Evolutionary conservation across 495 filamentous ascomycete species (phyloP).

Genomic region (Aspergillus biplanus): DNA sequence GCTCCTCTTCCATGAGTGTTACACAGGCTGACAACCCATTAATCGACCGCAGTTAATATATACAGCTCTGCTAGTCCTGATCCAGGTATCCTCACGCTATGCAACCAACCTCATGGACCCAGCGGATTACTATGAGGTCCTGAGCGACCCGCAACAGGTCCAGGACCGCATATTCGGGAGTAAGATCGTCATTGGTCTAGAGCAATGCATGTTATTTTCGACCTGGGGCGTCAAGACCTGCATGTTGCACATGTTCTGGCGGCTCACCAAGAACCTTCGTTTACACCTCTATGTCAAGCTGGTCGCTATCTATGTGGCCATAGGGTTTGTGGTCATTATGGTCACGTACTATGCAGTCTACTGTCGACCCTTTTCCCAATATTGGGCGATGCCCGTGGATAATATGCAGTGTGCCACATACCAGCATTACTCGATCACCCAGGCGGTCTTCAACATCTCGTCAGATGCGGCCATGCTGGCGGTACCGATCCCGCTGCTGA

Average conservation of each 20-base stretch:
- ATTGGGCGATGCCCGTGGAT: constrained; percentile 57
- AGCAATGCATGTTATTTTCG: constrained; percentile 55
- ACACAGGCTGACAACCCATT: neutral
- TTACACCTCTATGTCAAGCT: constrained; percentile 54
- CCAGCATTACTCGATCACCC: constrained; percentile 62
- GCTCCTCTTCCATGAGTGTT: neutral
- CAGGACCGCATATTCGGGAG: constrained; percentile 50
- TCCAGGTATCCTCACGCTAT: constrained; percentile 59
- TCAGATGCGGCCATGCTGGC: constrained; percentile 65
- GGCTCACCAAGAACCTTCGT: constrained; percentile 45
- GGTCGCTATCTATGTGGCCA: constrained; percentile 54
- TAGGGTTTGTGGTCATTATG: constrained; percentile 63
- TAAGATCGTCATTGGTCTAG: constrained; percentile 56
- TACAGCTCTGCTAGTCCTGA: constrained; percentile 55
- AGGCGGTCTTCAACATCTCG: constrained; percentile 68
- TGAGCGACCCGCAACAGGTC: constrained; percentile 45
- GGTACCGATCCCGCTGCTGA: constrained; percentile 62
- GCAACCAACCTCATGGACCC: constrained; percentile 64
- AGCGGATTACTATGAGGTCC: constrained; percentile 49
- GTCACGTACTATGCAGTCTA: constrained; percentile 66
- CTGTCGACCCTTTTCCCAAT: constrained; percentile 63
- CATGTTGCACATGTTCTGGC: constrained; percentile 55
- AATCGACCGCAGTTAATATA: constrained; percentile 39
- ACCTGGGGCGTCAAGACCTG: constrained; percentile 55
- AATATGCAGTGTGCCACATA: constrained; percentile 42